These are phyloP conservation scores for Blastobotrys parvus DNA, from an alignment of 805 yeast species.

Conservation along the genomic window DNA sequence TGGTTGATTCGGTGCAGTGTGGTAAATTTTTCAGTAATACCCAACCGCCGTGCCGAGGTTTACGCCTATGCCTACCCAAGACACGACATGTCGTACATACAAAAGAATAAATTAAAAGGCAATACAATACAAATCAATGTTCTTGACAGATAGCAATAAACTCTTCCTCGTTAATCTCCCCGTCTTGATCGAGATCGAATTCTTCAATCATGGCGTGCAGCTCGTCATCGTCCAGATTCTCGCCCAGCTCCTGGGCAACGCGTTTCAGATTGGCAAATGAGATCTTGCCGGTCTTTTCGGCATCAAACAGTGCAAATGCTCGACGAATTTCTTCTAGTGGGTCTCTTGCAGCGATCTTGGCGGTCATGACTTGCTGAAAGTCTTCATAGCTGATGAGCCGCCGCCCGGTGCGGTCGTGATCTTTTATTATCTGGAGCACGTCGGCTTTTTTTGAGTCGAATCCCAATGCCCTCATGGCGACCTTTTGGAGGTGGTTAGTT, in stretches of 20 bases:
- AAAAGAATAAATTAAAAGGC: not conserved
- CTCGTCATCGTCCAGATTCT: slow-evolving; percentile 85
- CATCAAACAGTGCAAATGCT: slow-evolving; percentile 85
- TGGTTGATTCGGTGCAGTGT: not conserved
- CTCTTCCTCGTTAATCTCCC: slow-evolving; percentile 86
- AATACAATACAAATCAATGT: slow-evolving; percentile 13
- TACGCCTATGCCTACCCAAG: not conserved
- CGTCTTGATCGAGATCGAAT: slow-evolving; percentile 93
- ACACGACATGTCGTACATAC: not conserved
- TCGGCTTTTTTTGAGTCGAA: slow-evolving; percentile 77
- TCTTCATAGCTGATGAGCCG: slow-evolving; percentile 71
- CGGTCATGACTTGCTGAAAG: slow-evolving; percentile 72
- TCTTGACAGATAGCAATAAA: slow-evolving; percentile 85
- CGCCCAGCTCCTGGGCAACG: slow-evolving; percentile 90
- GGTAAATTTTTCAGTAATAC: not conserved
- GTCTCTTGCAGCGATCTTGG: slow-evolving; percentile 75
- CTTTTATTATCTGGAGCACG: slow-evolving; percentile 69
- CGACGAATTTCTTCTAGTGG: slow-evolving; percentile 87
- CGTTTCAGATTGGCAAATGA: slow-evolving; percentile 72
- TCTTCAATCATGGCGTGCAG: slow-evolving; percentile 95
- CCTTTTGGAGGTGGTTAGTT: slow-evolving; percentile 30
- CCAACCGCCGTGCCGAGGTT: not conserved
- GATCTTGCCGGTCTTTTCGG: slow-evolving; percentile 80
- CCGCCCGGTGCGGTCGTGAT: slow-evolving; percentile 62
- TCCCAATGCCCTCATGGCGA: slow-evolving; percentile 90